Conservation (phyloP, 2,329 filamentous ascomycete species). For the Chlorencoelia australis region DNA sequence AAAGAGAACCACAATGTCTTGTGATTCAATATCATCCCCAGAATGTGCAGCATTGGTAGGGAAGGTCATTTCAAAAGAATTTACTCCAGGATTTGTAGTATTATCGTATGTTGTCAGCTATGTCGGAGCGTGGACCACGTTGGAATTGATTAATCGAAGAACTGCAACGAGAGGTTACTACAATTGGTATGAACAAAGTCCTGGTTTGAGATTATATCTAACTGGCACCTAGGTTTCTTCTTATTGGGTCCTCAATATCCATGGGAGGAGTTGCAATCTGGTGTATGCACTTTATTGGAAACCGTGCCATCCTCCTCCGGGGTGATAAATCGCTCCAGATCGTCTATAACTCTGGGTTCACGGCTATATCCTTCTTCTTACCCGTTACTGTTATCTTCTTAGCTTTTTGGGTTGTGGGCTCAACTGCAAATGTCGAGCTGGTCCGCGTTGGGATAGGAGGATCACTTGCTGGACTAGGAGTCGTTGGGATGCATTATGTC, state of each 20-base stretch:
- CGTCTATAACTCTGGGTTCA: conserved; percentile 62
- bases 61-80: conserved; percentile 12
- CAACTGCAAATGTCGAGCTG: conserved; percentile 46
- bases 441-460: conserved; percentile 54
- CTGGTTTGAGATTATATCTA: not conserved
- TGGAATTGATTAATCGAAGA: conserved; percentile 71
- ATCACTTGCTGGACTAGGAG: conserved; percentile 59
- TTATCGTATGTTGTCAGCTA: conserved; percentile 62
- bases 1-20: too few relatives aligned
- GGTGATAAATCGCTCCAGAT: conserved; percentile 57
- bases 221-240: conserved; percentile 41
- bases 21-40: too few relatives aligned
- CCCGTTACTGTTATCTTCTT: conserved; percentile 64
- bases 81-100: conserved; percentile 50
- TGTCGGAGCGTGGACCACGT: conserved; percentile 65
- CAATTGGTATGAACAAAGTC: conserved; percentile 49
- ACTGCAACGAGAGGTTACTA: conserved; percentile 58
- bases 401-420: conserved; percentile 61
- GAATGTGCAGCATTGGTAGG: too few relatives aligned
- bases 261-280: conserved; percentile 69
- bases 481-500: conserved; percentile 81
- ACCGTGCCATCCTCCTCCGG: conserved; percentile 64
- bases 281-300: conserved; percentile 78
- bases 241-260: conserved; percentile 53
- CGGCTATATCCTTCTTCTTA: conserved; percentile 68